Base-by-base conservation (phyloP, 805 yeast species). In the Candida tibetensis region DNA sequence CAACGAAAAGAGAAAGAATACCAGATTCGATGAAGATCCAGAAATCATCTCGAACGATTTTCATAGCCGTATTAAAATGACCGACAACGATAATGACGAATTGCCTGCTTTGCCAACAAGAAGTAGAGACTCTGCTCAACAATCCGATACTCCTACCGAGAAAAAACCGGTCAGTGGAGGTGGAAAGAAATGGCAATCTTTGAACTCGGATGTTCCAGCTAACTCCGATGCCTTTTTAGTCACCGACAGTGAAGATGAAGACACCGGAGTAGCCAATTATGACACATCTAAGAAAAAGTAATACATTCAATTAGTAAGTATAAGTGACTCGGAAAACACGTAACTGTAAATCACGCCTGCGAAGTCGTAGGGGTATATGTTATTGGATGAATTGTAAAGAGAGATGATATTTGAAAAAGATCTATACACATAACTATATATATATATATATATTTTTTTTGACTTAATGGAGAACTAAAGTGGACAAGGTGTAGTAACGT, bases 21-120 rank as follows among this genome's bases (percentile, higher is more conserved):
- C 46, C 25, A 51, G 52, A 49, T 68, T 55, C 59, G 82, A 77
- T 45, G 77, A 75, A 32, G 83, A 78, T 35, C 82, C 81, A 1
- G 71, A 72, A 39, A 79, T 72, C 43, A 62, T 77, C 41, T 66
- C 36, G 31, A 37, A 67, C 44, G 77, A 74, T 41, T 76, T 78
- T 57, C 74, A 71, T 45, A 71, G 70, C 25, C 51, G 42, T 17
- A 66, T 77, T 39, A 65, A 66, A 39, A 62, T 77, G 52, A 59
- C 61, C 28, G 70, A 72, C 49, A 63, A 59, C 34, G 60, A 59
- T 17, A 40, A 41, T 15, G 53, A 45, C 30, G 48, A 45, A 16
- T 44, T 51, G 17, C 69, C 73, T 4, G 42, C 42, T 17, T 50
- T 55, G 40, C 59, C 61, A 8, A 14, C 17, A 17, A 43, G 49